Conservation (phyloP, 2,329 filamentous ascomycete species). For the Fusarium stilboides region DNA sequence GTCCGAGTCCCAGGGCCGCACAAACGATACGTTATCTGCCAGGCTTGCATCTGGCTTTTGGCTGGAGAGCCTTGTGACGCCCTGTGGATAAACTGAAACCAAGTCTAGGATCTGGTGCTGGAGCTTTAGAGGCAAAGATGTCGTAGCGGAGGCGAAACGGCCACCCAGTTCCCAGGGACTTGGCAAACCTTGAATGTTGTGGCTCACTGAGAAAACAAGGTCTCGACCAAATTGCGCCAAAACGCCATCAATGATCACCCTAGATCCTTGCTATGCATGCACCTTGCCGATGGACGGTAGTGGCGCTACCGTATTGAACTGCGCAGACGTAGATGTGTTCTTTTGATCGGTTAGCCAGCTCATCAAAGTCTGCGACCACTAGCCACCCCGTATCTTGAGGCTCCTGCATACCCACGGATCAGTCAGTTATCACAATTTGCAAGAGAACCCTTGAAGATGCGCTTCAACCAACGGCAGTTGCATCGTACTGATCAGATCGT, state of each 20-base stretch:
- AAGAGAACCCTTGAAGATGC: slow-evolving; percentile 22
- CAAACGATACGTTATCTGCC: slow-evolving; percentile 28
- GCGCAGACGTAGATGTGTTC: slow-evolving; percentile 7
- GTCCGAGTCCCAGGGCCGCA: slow-evolving; percentile 14
- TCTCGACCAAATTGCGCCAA: slow-evolving; percentile 30
- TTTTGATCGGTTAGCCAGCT: slow-evolving; percentile 1
- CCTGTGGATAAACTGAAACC: slow-evolving; percentile 11
- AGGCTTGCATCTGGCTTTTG: slow-evolving; percentile 11
- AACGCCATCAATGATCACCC: slow-evolving; percentile 33
- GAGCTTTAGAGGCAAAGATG: slow-evolving; percentile 19
- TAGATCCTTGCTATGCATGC: slow-evolving; percentile 27
- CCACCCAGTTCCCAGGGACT: slow-evolving; percentile 23
- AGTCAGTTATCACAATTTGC: slow-evolving; percentile 30
- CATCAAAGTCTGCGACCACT: slow-evolving; percentile 9
- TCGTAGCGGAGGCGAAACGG: slow-evolving; percentile 32
- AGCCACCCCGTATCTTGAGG: slow-evolving; percentile 2
- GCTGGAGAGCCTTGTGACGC: slow-evolving; percentile 7
- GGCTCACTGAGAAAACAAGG: slow-evolving; percentile 11
- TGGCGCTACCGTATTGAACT: slow-evolving; percentile 14
- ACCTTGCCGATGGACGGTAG: slow-evolving; percentile 25
- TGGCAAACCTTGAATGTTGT: slow-evolving; percentile 28
- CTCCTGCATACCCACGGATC: slow-evolving; percentile 2
- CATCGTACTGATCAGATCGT: not conserved
- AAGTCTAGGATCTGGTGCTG: slow-evolving; percentile 2
- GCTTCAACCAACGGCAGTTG: slow-evolving; percentile 20